Conservation (phyloP, 495 filamentous ascomycete species). For the Polyplosphaeria fusca region DNA sequence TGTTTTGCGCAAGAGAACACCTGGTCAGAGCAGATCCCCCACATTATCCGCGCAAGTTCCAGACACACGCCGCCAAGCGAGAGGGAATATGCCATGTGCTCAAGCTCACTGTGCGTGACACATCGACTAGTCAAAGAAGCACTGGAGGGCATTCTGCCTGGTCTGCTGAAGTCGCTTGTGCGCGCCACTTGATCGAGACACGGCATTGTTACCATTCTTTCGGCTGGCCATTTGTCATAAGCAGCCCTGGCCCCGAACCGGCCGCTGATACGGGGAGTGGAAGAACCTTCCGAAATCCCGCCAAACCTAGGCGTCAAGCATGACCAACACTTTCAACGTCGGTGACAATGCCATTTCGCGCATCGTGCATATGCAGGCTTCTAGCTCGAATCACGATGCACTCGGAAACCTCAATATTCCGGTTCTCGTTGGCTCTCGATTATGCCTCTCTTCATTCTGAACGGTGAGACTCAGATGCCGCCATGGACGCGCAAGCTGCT, state of each 20-base stretch:
- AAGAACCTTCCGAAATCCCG: not conserved
- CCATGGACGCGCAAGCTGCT: no score
- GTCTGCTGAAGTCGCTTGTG: no score
- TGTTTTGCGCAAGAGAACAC: slow-evolving; percentile 7
- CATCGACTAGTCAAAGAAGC: not conserved
- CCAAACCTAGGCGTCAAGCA: not conserved
- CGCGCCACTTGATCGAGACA: no score
- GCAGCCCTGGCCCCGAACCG: not conserved
- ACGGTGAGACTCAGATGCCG: no score
- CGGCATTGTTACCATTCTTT: no score
- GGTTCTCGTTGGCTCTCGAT: no score
- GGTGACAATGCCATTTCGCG: slow-evolving; percentile 1
- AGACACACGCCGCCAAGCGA: slow-evolving; percentile 12
- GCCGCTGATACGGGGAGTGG: not conserved
- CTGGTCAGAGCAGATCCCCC: slow-evolving; percentile 14
- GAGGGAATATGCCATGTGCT: not conserved
- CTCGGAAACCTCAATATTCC: no score
- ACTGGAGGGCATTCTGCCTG: no score
- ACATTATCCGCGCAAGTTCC: slow-evolving; percentile 15
- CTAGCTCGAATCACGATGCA: slow-evolving; percentile 13
- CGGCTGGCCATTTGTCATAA: not conserved
- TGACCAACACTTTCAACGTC: slow-evolving; percentile 6
- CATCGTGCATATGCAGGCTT: slow-evolving; percentile 12
- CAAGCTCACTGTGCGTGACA: slow-evolving; percentile 8
- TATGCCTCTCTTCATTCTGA: no score